These are phyloP conservation scores for Microcos paniculata DNA, from an alignment of 345 rosid genomes.

Conservation along the genomic window DNA sequence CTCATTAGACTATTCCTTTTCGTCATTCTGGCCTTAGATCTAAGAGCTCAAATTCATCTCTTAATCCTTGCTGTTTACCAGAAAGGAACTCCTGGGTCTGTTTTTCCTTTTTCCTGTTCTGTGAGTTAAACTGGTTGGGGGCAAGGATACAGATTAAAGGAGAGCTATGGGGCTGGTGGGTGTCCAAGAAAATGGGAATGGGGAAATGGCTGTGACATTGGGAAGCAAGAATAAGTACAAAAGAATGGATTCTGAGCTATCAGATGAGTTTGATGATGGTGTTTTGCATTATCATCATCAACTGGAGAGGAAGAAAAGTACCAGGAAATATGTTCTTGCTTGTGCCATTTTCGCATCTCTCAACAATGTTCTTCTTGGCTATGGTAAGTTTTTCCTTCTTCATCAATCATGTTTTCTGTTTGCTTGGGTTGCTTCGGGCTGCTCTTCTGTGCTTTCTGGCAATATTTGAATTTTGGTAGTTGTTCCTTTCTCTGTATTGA, in stretches of 20 bases:
- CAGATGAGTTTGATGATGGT: conserved; percentile 33
- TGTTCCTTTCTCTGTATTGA: not conserved
- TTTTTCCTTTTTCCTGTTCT: not conserved
- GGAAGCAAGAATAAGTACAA: conserved; percentile 69
- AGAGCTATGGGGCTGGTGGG: conserved; percentile 45
- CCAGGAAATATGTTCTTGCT: conserved; percentile 61
- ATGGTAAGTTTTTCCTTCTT: conserved; percentile 44
- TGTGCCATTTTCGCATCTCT: conserved; percentile 90
- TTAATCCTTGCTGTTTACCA: not conserved
- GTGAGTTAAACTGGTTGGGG: conserved; percentile 9
- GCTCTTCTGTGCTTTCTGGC: not conserved
- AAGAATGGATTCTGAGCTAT: conserved; percentile 64
- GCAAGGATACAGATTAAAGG: not conserved
- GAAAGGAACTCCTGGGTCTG: conserved; percentile 13
- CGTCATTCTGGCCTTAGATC: conserved; percentile 16
- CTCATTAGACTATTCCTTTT: not conserved
- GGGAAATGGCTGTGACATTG: conserved; percentile 38
- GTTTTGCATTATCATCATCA: conserved; percentile 26
- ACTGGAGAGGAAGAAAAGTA: conserved; percentile 35
- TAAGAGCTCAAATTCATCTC: not conserved
- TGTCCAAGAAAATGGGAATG: conserved; percentile 51
- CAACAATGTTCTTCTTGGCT: conserved; percentile 87
- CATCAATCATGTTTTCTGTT: not conserved
- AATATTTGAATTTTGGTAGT: conserved; percentile 13
- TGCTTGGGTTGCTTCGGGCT: not conserved